Base-by-base conservation (phyloP, 768 basidiomycete species). In the Calocybe gangraenosa region DNA sequence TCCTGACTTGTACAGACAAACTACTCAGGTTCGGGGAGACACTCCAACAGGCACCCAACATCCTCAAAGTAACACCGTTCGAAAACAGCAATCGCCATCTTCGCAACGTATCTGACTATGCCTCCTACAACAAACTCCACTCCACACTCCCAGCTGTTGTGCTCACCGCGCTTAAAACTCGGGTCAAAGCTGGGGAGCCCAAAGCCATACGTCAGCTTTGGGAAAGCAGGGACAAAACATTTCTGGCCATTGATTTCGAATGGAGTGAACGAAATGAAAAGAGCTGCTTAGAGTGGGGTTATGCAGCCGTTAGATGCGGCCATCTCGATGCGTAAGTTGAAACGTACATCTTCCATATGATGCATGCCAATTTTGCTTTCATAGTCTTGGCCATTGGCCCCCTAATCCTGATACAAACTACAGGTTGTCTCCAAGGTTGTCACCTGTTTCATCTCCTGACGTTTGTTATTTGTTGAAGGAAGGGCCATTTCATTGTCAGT, bases 251-350 rank as follows among this genome's bases (percentile, higher is more conserved):
- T 7, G 79, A 84, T 50, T 89, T 89, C 53, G 83, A 87, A 58
- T 82, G 78, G 71, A 81, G 75, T 28, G 89, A 91, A 56, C 74
- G 82, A 44, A 87, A 86, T 54, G 70, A 78, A 42, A 76, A 78
- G 42, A 75, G 77, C 37, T 78, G 79, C 50, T 58, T 88, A 37
- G 89, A 90, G 62, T 91, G 83, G 80, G 88, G 88, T 1, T 91
- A 91, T 65, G 84, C 89, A 21, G 84, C 84, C 9, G 75, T 88
- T 36, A 70, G 87, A 20, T 88, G 85, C 55, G 79, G 77, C 0
- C 80, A 84, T 65, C 64, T 92, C 31, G 76, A 83, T 46, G 71
- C 75, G 84, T 88, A 57, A 60, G 84, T 73, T 14, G 10, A 36
- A 23, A 23, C 14, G 9, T 49, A 28, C 25, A 28, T 28, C 5